Base-by-base conservation (phyloP, 139 green algal genomes). In the Asterochloris erici region DNA sequence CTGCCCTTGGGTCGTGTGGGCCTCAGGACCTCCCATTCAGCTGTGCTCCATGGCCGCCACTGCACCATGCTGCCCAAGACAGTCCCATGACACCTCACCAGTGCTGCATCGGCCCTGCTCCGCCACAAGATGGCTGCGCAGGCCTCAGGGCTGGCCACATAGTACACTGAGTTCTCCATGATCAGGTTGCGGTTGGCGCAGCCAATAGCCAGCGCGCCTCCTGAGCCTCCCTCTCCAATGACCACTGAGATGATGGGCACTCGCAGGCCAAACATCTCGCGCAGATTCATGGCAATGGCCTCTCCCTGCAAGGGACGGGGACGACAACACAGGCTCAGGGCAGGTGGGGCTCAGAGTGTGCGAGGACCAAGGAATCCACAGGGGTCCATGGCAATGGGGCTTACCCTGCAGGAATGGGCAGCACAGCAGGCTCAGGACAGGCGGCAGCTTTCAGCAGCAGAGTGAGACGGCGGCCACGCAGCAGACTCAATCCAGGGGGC, bases 41-140 rank as follows among this genome's bases (percentile, higher is more conserved):
- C 38, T 6, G 6, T 54, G 6, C 2, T 6, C 6, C 38, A 54
- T 54, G 38, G 38, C 38, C 38, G 6, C 38, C 38, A 54, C 4
- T 54, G 38, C 38, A 54, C 38, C 6, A 10, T 54, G 38, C 38
- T 54, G 38, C 38, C 2, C 38, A 54, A 6, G 10, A 71, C 1
- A 71, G 66, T 21, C 66, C 4, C 9, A 21, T n/a, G 10, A 24
- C 9, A 61, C n/a, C 92, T 14, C 86, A 93, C 91, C 82, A 84
- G 85, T 63, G 79, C 87, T 10, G 93, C 91, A 38, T 95, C 95
- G n/a, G 89, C 88, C 23, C 95, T 87, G 79, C 88, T 94, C 91
- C 98, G 98, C 96, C 96, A 99, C 68, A 98, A 85, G 80, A 98
- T 98, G 60, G 96, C 96, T 15, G 96, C 96, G 82, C 96, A 98